A percentile compares a stretch with the other conserved stretches of the same genome.
Conservation (phyloP, 2,329 filamentous ascomycete species). For the Aureobasidium sp. region DNA sequence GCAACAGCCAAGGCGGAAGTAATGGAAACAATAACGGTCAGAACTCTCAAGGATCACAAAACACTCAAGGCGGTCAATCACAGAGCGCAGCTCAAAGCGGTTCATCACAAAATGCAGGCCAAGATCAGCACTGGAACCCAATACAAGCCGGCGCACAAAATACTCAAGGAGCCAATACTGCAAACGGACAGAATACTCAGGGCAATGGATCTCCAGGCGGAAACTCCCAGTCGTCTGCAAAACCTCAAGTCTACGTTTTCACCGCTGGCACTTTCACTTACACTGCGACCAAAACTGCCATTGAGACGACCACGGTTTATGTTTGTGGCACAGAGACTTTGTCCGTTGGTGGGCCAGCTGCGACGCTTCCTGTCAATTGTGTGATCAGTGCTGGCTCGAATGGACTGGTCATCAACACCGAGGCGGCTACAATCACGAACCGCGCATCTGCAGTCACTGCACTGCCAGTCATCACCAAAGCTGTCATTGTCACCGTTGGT, state of each 20-base stretch:
- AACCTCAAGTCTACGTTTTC: background rate
- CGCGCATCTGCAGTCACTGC: background rate
- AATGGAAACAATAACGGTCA: background rate
- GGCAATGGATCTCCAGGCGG: background rate
- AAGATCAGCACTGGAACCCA: background rate
- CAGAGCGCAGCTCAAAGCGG: background rate
- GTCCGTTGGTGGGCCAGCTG: background rate
- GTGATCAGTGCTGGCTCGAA: background rate
- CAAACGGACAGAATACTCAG: background rate
- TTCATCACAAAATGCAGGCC: background rate
- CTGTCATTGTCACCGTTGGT: background rate
- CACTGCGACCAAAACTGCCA: conserved; percentile 1
- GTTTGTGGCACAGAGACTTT: background rate
- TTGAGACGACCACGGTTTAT: background rate
- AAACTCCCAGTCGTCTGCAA: background rate
- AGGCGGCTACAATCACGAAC: background rate
- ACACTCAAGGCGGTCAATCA: background rate
- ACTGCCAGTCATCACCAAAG: background rate
- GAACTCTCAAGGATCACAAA: background rate
- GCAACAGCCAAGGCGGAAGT: background rate
- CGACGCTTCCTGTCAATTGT: conserved; percentile 2
- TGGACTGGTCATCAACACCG: background rate
- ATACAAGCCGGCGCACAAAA: background rate
- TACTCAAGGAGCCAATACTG: background rate
- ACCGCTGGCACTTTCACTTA: background rate